phyloP scores from a whole-genome alignment of 192 early-diverging fungal species.

The Diversispora eburnea region DNA sequence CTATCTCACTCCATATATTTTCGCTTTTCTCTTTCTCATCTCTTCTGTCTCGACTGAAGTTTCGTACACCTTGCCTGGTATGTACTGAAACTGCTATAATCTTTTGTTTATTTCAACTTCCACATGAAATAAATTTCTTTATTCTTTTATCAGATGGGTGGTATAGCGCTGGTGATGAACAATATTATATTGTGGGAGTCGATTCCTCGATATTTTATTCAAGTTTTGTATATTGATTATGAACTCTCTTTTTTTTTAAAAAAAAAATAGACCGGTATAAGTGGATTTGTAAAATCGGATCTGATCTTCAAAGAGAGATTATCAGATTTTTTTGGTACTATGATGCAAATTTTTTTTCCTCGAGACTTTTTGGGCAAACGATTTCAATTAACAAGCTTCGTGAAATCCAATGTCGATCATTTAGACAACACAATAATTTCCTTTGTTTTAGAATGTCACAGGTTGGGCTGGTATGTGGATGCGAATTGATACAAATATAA shows the following conservation, averaged over 20 bases:
- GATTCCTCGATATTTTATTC: background rate
- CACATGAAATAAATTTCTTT: background rate
- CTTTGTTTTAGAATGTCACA: background rate
- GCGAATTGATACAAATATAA: background rate
- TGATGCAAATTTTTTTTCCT: background rate
- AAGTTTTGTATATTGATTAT: background rate
- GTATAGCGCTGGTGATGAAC: background rate
- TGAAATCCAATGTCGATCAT: background rate
- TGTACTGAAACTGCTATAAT: background rate
- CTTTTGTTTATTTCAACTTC: background rate
- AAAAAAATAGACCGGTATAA: background rate
- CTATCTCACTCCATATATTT: too few species aligned
- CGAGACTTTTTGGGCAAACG: background rate
- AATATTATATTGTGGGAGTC: background rate
- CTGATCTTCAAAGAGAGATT: too few species aligned
- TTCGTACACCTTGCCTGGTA: background rate
- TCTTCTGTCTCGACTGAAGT: too few species aligned
- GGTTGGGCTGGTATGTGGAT: slow-evolving; percentile 5
- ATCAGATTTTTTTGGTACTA: background rate
- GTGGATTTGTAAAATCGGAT: background rate
- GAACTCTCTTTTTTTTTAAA: background rate
- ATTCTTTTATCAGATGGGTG: background rate
- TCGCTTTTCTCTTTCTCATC: too few species aligned
- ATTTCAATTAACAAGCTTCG: background rate
- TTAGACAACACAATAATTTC: background rate